Percentiles rank a stretch among this genome's conserved stretches.
phyloP scores from a whole-genome alignment of 108 stramenopile genomes.

The Skeletonema tropicum region DNA sequence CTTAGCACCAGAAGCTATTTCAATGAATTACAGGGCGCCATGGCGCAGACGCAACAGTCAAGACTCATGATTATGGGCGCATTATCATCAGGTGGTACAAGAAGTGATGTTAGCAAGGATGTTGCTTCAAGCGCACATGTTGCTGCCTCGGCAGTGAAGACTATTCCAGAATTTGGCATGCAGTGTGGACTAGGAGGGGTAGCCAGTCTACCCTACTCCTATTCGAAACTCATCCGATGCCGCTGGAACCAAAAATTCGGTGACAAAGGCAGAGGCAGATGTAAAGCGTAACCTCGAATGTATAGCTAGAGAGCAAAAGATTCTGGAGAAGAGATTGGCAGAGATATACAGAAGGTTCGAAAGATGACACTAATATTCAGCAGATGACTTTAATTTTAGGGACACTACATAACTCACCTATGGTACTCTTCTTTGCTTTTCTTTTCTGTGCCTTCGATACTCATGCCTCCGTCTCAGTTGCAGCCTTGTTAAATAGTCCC shows the following conservation, averaged over 20 bases:
- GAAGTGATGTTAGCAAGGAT: neutral
- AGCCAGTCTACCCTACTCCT: too few relatives aligned
- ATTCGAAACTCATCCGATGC: too few relatives aligned
- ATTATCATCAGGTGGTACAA: neutral
- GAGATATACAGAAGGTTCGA: too few relatives aligned
- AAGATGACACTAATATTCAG: neutral
- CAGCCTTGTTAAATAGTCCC: slow-evolving; percentile 8
- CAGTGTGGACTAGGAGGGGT: too few relatives aligned
- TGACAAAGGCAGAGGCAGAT: too few relatives aligned
- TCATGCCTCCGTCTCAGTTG: neutral
- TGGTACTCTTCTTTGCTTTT: neutral
- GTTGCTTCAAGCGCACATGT: neutral
- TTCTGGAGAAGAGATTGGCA: too few relatives aligned
- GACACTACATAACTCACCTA: neutral
- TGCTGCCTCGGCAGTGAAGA: neutral
- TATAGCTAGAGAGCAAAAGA: too few relatives aligned
- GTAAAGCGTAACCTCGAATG: too few relatives aligned
- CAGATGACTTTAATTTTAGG: neutral
- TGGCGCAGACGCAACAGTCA: neutral
- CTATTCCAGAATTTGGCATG: too few relatives aligned
- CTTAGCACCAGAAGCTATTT: neutral
- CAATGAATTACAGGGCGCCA: neutral
- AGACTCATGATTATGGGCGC: neutral
- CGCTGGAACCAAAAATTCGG: too few relatives aligned
- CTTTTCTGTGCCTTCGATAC: slow-evolving; percentile 3